These are phyloP conservation scores for Russula olivacea DNA, from an alignment of 768 basidiomycete genomes.

Conservation along the genomic window DNA sequence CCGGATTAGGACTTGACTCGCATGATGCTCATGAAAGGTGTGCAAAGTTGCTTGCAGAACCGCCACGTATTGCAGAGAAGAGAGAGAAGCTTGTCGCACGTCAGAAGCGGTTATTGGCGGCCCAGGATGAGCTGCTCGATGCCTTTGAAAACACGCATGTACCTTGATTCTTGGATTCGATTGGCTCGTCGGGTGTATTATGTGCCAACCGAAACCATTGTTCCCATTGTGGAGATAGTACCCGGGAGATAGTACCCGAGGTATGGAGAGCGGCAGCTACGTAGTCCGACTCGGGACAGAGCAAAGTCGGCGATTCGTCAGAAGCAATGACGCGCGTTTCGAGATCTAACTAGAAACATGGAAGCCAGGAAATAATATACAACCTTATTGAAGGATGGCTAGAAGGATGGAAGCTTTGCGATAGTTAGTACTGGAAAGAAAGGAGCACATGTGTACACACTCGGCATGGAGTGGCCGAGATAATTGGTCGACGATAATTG, in stretches of 20 bases:
- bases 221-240: not conserved
- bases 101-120: constrained; percentile 44
- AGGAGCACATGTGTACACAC: not conserved
- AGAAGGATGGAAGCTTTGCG: not conserved
- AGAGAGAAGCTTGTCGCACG: constrained; percentile 49
- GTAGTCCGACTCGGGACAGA: constrained; percentile 2
- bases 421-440: not conserved
- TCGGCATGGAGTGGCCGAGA: not conserved
- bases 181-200: not conserved
- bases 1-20: constrained; percentile 48
- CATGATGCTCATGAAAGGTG: constrained; percentile 43
- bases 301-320: constrained; percentile 1
- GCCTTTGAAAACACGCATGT: not conserved
- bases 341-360: not conserved
- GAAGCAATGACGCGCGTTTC: constrained; percentile 2
- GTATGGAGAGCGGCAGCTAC: not conserved
- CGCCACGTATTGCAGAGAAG: constrained; percentile 36
- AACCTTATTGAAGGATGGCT: constrained; percentile 11
- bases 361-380: constrained; percentile 1
- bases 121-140: constrained; percentile 38
- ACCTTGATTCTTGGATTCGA: not conserved
- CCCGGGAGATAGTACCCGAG: not conserved
- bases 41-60: constrained; percentile 48
- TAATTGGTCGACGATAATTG: not conserved
- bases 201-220: not conserved